Evolutionary conservation across 129 eudicot species (phyloP).

Genomic region (Pulicaria dysenterica): DNA sequence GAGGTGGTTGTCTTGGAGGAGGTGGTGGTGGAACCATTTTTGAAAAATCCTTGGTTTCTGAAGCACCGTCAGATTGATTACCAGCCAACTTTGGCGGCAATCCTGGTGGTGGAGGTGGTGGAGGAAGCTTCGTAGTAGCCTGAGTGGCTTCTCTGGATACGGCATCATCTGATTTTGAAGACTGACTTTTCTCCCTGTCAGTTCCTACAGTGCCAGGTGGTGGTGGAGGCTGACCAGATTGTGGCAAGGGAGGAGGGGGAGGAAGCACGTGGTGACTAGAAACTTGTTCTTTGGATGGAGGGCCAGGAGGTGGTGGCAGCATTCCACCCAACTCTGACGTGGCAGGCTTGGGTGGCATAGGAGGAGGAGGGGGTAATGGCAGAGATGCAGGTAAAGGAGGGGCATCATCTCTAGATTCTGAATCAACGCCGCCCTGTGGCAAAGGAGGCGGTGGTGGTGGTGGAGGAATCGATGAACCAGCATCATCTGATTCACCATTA

Average conservation of each 20-base stretch:
- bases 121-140: conserved; percentile 63
- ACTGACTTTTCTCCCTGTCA: conserved; percentile 49
- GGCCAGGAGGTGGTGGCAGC: conserved; percentile 61
- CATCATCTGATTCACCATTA: conserved; percentile 60
- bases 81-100: conserved; percentile 44
- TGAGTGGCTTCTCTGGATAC: conserved; percentile 38
- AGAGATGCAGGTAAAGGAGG: conserved; percentile 57
- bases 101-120: conserved; percentile 87
- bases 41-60: conserved; percentile 52
- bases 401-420: conserved; percentile 53
- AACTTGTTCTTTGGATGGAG: conserved; percentile 61
- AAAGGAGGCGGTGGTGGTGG: conserved; percentile 96
- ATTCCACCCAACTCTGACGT: conserved; percentile 41
- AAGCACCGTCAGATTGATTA: conserved; percentile 48
- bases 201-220: conserved; percentile 65
- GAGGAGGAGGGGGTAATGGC: conserved; percentile 93
- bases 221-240: conserved; percentile 58
- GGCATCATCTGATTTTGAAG: conserved; percentile 50
- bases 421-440: conserved; percentile 59
- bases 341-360: conserved; percentile 77
- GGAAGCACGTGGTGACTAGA: conserved; percentile 54
- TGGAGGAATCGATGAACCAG: conserved; percentile 56
- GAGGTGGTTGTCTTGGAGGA: conserved; percentile 78
- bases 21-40: conserved; percentile 80
- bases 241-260: conserved; percentile 69